phyloP scores from a whole-genome alignment of 2,329 filamentous ascomycete species.

The Penicillium paneum region DNA sequence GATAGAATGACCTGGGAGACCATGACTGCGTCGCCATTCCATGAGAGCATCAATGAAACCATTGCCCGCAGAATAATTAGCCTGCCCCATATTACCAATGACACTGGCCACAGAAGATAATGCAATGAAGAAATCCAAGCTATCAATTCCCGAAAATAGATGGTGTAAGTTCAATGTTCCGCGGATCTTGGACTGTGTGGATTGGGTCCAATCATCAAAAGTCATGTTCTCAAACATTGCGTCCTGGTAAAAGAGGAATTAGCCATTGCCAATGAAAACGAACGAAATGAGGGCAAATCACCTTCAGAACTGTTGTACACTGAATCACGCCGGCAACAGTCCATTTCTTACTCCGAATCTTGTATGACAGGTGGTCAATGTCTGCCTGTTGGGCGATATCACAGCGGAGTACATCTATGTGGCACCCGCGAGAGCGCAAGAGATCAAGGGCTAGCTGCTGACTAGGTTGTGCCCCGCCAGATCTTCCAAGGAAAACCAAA shows the following conservation, averaged over 20 bases:
- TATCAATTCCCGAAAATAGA: slow-evolving; percentile 2
- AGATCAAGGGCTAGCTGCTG: slow-evolving; percentile 15
- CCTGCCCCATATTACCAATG: slow-evolving; percentile 57
- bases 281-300: background rate
- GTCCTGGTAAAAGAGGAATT: slow-evolving; percentile 12
- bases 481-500: slow-evolving; percentile 23
- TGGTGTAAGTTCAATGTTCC: slow-evolving; percentile 18
- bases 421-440: slow-evolving; percentile 13
- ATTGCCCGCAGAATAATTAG: slow-evolving; percentile 58
- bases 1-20: slow-evolving; percentile 15
- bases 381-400: slow-evolving; percentile 16
- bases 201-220: slow-evolving; percentile 13
- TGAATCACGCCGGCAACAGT: slow-evolving; percentile 18
- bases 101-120: slow-evolving; percentile 56
- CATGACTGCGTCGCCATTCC: slow-evolving; percentile 15
- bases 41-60: slow-evolving; percentile 21
- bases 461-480: slow-evolving; percentile 9
- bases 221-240: slow-evolving; percentile 22
- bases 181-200: slow-evolving; percentile 13
- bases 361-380: slow-evolving; percentile 11
- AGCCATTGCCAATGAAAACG: background rate
- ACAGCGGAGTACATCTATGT: slow-evolving; percentile 15
- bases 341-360: slow-evolving; percentile 15
- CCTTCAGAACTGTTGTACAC: slow-evolving; percentile 20
- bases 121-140: slow-evolving; percentile 49